phyloP scores from a whole-genome alignment of 352 stramenopile genomes.

The Blastocystis sp. region DNA sequence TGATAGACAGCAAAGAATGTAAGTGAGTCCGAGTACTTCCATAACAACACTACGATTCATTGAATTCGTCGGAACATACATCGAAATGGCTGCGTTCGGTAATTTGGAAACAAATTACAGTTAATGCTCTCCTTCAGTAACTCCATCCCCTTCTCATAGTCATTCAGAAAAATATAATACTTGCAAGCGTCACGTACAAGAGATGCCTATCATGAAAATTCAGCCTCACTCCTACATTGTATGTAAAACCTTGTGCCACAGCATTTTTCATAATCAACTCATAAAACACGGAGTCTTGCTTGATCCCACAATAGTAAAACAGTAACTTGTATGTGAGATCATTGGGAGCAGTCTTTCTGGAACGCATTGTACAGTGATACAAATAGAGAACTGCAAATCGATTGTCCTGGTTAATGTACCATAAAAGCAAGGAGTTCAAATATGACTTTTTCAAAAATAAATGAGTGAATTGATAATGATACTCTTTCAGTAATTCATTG shows the following conservation, averaged over 20 bases:
- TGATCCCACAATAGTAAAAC: conserved; percentile 11
- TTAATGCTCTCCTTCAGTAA: conserved; percentile 45
- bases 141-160: conserved; percentile 43
- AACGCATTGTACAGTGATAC: conserved; percentile 23
- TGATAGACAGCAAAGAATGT: conserved; percentile 61
- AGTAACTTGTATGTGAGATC: conserved; percentile 55
- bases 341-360: not conserved
- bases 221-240: not conserved
- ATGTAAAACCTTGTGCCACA: conserved; percentile 3
- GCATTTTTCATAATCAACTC: conserved; percentile 46
- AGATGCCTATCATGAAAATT: conserved; percentile 8
- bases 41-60: conserved; percentile 26
- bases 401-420: conserved; percentile 46
- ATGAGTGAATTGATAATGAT: conserved; percentile 4
- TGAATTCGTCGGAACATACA: not conserved
- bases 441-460: conserved; percentile 19
- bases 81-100: conserved; percentile 48
- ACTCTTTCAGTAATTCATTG: not conserved
- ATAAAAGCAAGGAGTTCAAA: conserved; percentile 47
- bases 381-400: conserved; percentile 36
- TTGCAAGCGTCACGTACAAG: conserved; percentile 16
- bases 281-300: conserved; percentile 22
- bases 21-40: conserved; percentile 49
- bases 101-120: conserved; percentile 39
- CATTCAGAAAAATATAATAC: conserved; percentile 14